Evolutionary conservation across 768 basidiomycete species (phyloP), one percentile per base, ranked within the genome.

Genomic region (Tulasnella sp.): DNA sequence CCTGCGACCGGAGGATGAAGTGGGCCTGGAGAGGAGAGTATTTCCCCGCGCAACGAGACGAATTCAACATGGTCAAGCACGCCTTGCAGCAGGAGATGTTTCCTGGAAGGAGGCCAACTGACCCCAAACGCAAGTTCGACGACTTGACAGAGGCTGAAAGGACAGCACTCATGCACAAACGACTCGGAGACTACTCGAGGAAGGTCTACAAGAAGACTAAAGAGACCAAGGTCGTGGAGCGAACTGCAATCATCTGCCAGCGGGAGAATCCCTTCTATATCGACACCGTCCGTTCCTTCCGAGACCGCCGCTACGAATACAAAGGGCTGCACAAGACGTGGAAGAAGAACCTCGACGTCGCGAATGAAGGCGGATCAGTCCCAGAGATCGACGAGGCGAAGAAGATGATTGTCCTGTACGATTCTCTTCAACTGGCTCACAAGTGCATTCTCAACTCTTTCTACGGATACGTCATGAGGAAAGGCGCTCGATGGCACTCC

Each of bases 21-120:
- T 99, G 97, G 97, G 95, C 97, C 0, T 99, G 97, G 97, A 84
- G 97, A 79, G 97, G 97, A 70, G 97, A 98, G 77, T 99, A 90
- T 79, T 98, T 98, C 83, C 97, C 97, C 11, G 95, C 97, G 0
- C 92, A 94, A 75, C 84, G 97, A 22, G 97, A 98, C 81, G 97
- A 99, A 78, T 95, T 88, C 80, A 98, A 98, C 82, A 99, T 99
- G 97, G 95, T 99, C 78, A 90, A 90, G 78, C 92, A 97, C 75
- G 97, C 97, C 5, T 83, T 99, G 59, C 95, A 98, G 78, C 94
- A 97, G 78, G 97, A 98, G 81, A 81, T 82, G 0, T 98, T 99
- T 80, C 95, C 96, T 11, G 83, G 92, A 0, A 91, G 89, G 80
- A 86, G 84, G 67, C 86, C 91, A 0, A 88, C 87, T 37, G 88